Evolutionary conservation across 306 rosid species (phyloP).

Genomic region (Cicer pinnatifidum): DNA sequence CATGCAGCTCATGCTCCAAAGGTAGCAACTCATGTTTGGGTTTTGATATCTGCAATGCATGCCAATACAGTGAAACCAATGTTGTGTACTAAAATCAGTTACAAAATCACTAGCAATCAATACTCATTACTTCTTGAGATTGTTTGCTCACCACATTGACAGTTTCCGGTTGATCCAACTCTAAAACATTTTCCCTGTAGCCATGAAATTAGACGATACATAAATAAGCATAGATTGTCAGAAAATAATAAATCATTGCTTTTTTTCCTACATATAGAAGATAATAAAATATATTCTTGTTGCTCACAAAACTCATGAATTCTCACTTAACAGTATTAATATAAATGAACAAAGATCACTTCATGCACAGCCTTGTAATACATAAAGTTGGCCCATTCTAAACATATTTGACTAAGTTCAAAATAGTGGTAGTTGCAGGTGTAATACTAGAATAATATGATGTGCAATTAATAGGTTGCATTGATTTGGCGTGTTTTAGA

Average conservation of each 20-base stretch:
- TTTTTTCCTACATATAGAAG: not conserved
- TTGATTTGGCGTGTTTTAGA: not conserved
- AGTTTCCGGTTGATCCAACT: slow-evolving; percentile 46
- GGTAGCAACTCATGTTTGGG: slow-evolving; percentile 34
- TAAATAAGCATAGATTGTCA: slow-evolving; percentile 14
- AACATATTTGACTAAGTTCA: not conserved
- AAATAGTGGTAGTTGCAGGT: not conserved
- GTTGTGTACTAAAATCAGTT: slow-evolving; percentile 8
- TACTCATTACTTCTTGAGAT: slow-evolving; percentile 56
- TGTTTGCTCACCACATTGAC: slow-evolving; percentile 42
- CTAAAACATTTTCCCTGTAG: slow-evolving; percentile 51
- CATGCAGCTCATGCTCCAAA: slow-evolving; percentile 38
- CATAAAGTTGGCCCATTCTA: not conserved
- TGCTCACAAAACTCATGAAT: not conserved
- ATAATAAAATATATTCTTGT: not conserved
- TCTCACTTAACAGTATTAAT: not conserved
- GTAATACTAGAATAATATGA: not conserved
- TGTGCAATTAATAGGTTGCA: not conserved
- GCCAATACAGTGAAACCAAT: slow-evolving; percentile 29
- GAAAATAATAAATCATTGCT: not conserved
- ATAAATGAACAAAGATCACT: not conserved
- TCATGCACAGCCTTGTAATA: not conserved
- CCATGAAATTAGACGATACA: slow-evolving; percentile 35
- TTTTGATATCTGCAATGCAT: slow-evolving; percentile 45
- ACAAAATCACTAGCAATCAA: slow-evolving; percentile 23